Base-by-base conservation (phyloP, 805 yeast genomes). In the Candida germanica region DNA sequence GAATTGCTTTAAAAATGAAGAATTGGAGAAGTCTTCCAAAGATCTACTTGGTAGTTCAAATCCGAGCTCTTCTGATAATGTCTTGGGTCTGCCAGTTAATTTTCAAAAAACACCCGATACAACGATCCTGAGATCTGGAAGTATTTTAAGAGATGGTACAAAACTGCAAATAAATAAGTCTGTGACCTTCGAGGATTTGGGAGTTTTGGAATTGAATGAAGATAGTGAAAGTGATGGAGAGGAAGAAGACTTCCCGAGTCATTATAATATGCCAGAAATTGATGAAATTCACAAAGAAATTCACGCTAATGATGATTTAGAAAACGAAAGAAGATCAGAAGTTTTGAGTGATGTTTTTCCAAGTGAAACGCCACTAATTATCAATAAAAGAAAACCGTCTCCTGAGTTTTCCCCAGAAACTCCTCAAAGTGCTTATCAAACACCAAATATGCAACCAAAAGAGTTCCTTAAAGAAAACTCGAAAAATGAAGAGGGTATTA, bases 1-100 rank as follows among this genome's bases (percentile, higher is more conserved):
- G 26, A 93, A 93, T 56, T 86, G 96, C 60, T 87, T 91, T 77
- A 82, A 87, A 48, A 91, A 91, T 60, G 96, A 87, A 57, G 87
- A 83, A 38, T 54, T 74, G 20, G 83, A 76, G 49, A 56, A 64
- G 38, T 30, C 47, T 16, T 46, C 55, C 1, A 44, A 29, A 32
- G 50, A 47, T 26, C 29, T 44, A 12, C 4, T 36, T 4, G 35
- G 24, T 18, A 16, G 26, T 19, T 38, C 45, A 1, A 35, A 29
- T 16, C 42, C 42, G 10, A 35, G 43, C 18, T 39, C 40, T 25
- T 23, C 40, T 13, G 44, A 43, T n/a, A 33, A 31, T 29, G 35
- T 38, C 12, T 31, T 44, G 6, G 49, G 46, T 13, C 34, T 40
- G 9, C 49, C 49, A 5, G 46, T 40, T n/a, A 39, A 29, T 10